Evolutionary conservation across 495 filamentous ascomycete genomes (phyloP).

Genomic region (Aspergillus kassunensis): DNA sequence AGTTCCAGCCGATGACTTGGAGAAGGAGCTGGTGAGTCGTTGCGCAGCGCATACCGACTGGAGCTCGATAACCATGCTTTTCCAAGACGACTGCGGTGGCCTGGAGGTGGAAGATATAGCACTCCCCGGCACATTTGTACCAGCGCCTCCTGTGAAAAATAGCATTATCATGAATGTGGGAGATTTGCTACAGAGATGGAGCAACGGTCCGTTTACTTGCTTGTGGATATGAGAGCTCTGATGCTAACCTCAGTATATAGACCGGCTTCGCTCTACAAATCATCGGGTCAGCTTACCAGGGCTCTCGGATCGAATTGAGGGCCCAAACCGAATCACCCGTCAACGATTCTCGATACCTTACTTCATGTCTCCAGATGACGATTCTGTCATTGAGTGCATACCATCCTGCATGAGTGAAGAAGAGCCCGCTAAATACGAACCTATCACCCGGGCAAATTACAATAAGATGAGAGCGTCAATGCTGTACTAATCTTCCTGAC

Average conservation of each 20-base stretch:
- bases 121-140: conserved; percentile 46
- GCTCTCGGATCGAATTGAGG: conserved; percentile 30
- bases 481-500: conserved; percentile 48
- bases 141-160: conserved; percentile 46
- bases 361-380: conserved; percentile 54
- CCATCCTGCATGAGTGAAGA: conserved; percentile 41
- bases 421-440: conserved; percentile 48
- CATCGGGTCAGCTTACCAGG: conserved; percentile 50
- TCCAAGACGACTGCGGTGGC: conserved; percentile 51
- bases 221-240: background rate
- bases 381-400: conserved; percentile 53
- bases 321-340: conserved; percentile 43
- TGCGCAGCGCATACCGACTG: conserved; percentile 54
- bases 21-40: conserved; percentile 41
- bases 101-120: conserved; percentile 55
- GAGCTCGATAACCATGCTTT: conserved; percentile 49
- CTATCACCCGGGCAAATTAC: conserved; percentile 49
- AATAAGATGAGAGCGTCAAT: conserved; percentile 49
- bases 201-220: conserved; percentile 42
- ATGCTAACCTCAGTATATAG: conserved; percentile 19
- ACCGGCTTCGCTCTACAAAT: conserved; percentile 51
- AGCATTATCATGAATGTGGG: conserved; percentile 57
- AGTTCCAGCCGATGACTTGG: conserved; percentile 44
- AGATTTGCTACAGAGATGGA: conserved; percentile 59
- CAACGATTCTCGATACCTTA: conserved; percentile 60